phyloP scores from a whole-genome alignment of 768 basidiomycete species.

The Collybiopsis confluens region DNA sequence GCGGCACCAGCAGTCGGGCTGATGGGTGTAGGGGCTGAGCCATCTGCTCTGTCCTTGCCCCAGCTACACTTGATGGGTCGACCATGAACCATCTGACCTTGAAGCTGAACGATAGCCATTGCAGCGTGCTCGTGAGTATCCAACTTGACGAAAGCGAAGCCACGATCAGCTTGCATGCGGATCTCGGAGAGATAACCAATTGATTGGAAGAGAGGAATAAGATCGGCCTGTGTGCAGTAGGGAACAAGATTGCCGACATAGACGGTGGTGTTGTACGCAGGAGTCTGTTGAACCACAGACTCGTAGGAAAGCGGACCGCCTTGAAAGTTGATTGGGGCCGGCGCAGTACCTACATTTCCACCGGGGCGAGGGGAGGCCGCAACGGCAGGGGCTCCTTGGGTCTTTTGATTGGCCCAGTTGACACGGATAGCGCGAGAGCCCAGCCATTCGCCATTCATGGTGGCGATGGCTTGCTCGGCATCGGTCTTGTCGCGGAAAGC shows the following conservation, averaged over 20 bases:
- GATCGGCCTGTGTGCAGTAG: slow-evolving; percentile 94
- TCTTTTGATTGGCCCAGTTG: slow-evolving; percentile 99
- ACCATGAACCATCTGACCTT: slow-evolving; percentile 96
- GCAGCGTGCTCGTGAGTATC: slow-evolving; percentile 99
- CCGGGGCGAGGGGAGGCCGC: slow-evolving; percentile 38
- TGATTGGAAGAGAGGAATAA: slow-evolving; percentile 96
- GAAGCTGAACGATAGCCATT: slow-evolving; percentile 94
- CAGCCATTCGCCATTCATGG: slow-evolving; percentile 99
- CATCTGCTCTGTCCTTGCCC: slow-evolving; percentile 93
- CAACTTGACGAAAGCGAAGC: slow-evolving; percentile 98
- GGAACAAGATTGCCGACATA: slow-evolving; percentile 99
- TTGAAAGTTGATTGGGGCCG: slow-evolving; percentile 88
- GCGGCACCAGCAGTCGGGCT: slow-evolving; percentile 58
- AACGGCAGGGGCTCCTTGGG: slow-evolving; percentile 58
- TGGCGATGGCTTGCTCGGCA: slow-evolving; percentile 97
- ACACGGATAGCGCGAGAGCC: slow-evolving; percentile 97
- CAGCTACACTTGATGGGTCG: slow-evolving; percentile 97
- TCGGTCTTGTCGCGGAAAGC: slow-evolving; percentile 99
- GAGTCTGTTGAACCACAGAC: slow-evolving; percentile 88
- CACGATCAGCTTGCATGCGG: slow-evolving; percentile 98
- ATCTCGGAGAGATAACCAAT: slow-evolving; percentile 99
- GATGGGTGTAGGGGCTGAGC: slow-evolving; percentile 52
- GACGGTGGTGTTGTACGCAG: slow-evolving; percentile 91
- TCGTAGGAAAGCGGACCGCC: slow-evolving; percentile 90
- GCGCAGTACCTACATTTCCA: slow-evolving; percentile 55